A percentile compares a stretch with the other conserved stretches of the same genome.
These are phyloP conservation scores for Kalaharituber pfeilii DNA, from an alignment of 2,329 filamentous ascomycete genomes.

Conservation along the genomic window DNA sequence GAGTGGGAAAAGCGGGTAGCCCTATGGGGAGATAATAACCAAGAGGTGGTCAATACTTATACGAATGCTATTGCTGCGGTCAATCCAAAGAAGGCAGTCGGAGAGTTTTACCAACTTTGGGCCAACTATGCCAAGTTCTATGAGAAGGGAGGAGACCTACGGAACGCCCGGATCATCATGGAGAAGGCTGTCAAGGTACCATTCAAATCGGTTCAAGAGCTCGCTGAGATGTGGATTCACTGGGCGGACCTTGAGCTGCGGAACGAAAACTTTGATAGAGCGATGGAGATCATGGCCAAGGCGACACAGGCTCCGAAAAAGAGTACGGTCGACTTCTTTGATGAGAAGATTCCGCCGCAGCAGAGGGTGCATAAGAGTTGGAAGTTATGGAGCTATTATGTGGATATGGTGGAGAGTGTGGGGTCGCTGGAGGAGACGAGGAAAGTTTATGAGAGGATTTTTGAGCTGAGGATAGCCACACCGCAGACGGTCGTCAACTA, in stretches of 20 bases:
- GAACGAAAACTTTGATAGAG: conserved; percentile 88
- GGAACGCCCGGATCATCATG: conserved; percentile 78
- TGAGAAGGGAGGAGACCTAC: conserved; percentile 67
- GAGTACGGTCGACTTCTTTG: conserved; percentile 98
- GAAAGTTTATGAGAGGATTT: conserved; percentile 92
- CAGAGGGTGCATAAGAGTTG: conserved; percentile 97
- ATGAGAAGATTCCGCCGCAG: conserved; percentile 82
- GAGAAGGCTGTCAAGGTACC: conserved; percentile 96
- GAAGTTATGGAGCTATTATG: conserved; percentile 99
- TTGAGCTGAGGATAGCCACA: conserved; percentile 92
- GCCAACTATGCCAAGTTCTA: conserved; percentile 95
- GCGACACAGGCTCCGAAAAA: conserved; percentile 91
- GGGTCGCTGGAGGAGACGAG: conserved; percentile 78
- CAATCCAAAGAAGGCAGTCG: conserved; percentile 82
- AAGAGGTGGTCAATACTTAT: conserved; percentile 84
- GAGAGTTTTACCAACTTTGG: conserved; percentile 90
- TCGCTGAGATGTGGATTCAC: conserved; percentile 97
- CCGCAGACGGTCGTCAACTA: conserved; percentile 98
- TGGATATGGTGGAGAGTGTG: conserved; percentile 91
- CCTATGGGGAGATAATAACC: conserved; percentile 84
- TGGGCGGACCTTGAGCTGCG: conserved; percentile 98
- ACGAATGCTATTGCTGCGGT: conserved; percentile 86
- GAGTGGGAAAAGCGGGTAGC: conserved; percentile 97
- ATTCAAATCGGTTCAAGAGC: conserved; percentile 90
- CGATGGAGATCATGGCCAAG: conserved; percentile 90